Conservation (phyloP, 2,329 filamentous ascomycete species). For the Pestalotiopsis sp. region DNA sequence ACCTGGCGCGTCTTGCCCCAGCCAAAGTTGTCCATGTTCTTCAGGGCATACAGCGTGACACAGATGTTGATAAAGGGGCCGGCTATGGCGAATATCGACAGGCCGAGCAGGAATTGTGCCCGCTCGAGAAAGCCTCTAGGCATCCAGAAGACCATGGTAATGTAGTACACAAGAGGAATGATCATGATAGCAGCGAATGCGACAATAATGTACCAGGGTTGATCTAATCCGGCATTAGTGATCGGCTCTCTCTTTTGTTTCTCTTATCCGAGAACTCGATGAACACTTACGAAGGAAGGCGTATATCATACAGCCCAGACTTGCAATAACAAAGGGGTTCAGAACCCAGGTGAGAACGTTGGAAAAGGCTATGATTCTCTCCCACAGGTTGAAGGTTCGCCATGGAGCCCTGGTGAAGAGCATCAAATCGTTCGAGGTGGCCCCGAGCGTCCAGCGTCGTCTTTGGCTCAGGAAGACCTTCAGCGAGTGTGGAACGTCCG, state of each 20-base stretch:
- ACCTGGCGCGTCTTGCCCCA: conserved; percentile 35
- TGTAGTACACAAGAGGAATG: conserved; percentile 30
- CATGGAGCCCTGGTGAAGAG: conserved; percentile 47
- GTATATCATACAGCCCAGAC: conserved; percentile 20
- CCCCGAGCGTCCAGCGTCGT: conserved; percentile 51
- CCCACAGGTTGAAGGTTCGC: conserved; percentile 44
- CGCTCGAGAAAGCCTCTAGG: conserved; percentile 26
- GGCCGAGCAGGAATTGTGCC: conserved; percentile 28
- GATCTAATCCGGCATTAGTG: conserved; percentile 13
- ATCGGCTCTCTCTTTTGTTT: background rate
- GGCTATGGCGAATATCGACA: conserved; percentile 27
- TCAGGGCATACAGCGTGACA: conserved; percentile 32
- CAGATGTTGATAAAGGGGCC: conserved; percentile 33
- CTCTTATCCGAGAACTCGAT: background rate
- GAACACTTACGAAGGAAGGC: conserved; percentile 21
- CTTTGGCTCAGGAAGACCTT: conserved; percentile 51
- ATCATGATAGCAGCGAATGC: conserved; percentile 30
- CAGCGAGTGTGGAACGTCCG: conserved; percentile 46
- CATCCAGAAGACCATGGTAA: conserved; percentile 29
- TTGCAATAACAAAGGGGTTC: conserved; percentile 45
- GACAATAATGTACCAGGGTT: conserved; percentile 25
- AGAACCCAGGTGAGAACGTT: conserved; percentile 50
- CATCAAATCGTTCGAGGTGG: conserved; percentile 51
- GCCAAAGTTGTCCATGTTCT: conserved; percentile 33
- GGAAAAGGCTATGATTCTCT: conserved; percentile 46